Evolutionary conservation across 2,329 filamentous ascomycete genomes (phyloP).

Genomic region (Apiospora kogelbergensis): DNA sequence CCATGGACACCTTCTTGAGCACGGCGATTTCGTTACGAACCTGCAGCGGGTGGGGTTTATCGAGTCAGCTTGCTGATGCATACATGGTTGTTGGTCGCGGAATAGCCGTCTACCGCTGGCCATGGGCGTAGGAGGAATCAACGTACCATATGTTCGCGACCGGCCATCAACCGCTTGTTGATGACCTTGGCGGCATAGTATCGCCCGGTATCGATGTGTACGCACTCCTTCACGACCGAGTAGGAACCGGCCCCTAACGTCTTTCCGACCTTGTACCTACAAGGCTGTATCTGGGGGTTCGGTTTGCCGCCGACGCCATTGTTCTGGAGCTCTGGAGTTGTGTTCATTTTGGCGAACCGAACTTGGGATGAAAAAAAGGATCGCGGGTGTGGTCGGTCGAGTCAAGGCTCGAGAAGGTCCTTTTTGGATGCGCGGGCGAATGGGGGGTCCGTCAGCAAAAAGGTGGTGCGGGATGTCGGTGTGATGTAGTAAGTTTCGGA

Average conservation of each 20-base stretch:
- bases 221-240: conserved; percentile 97
- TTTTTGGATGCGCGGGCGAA: background rate
- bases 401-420: background rate
- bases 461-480: conserved; percentile 5
- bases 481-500: conserved; percentile 7
- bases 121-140: background rate
- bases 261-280: conserved; percentile 98
- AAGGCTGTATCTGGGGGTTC: conserved; percentile 79
- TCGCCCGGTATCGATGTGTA: conserved; percentile 94
- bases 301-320: conserved; percentile 30
- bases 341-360: conserved; percentile 21
- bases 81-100: background rate
- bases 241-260: conserved; percentile 95
- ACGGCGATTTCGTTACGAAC: conserved; percentile 98
- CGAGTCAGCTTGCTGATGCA: background rate
- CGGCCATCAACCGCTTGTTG: conserved; percentile 97
- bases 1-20: conserved; percentile 97
- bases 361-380: conserved; percentile 1
- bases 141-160: conserved; percentile 92
- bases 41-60: conserved; percentile 41
- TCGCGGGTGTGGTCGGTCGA: background rate
- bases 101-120: background rate
- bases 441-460: background rate
- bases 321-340: conserved; percentile 22
- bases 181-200: conserved; percentile 99